Base-by-base conservation (phyloP, 140 eudicot species). In the Oenanthe javanica region DNA sequence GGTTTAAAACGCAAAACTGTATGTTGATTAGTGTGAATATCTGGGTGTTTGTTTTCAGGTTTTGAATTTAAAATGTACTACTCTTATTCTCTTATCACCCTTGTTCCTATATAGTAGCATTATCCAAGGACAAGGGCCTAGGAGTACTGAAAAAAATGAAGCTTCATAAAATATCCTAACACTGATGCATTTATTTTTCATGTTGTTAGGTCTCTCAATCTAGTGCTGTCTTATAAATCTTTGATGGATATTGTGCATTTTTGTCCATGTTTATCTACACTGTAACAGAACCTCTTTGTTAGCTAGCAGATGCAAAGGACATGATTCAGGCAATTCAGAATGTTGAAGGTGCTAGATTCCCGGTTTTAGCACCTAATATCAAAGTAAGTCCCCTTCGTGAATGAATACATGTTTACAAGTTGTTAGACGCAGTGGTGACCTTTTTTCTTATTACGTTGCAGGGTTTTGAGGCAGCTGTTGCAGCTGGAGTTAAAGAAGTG, bases 381-480 rank as follows among this genome's bases (percentile, higher is more conserved):
- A 95, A 91, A 86, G 99, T 89, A 23, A 75, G 78, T n/a, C 31
- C 7, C n/a, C n/a, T 46, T 12, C 11, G 12, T 49, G 63, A 4
- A 45, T 15, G 31, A 42, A 42, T 45, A 73, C 54, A 75, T 16
- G 11, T 23, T 48, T 48, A 13, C 78, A 48, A 75, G 45, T n/a
- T 48, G 77, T 75, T 23, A 23, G 78, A 75, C 25, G 63, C 61
- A 47, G 61, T 46, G 70, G 23, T 15, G 6, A 49, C 3, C 9
- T 47, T 31, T 23, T 4, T n/a, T 45, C 57, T 57, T 52, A 18
- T 19, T 71, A 31, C 81, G 6, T 82, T 81, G 64, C 82, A 95
- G 99, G 99, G 99, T 49, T 92, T 92, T 82, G 97, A 92, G 86
- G 97, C 97, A 25, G 99, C 99, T 77, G 75, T 92, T 82, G 93